Base-by-base conservation (phyloP, 2,329 filamentous ascomycete species). In the Xylariaceae sp. region DNA sequence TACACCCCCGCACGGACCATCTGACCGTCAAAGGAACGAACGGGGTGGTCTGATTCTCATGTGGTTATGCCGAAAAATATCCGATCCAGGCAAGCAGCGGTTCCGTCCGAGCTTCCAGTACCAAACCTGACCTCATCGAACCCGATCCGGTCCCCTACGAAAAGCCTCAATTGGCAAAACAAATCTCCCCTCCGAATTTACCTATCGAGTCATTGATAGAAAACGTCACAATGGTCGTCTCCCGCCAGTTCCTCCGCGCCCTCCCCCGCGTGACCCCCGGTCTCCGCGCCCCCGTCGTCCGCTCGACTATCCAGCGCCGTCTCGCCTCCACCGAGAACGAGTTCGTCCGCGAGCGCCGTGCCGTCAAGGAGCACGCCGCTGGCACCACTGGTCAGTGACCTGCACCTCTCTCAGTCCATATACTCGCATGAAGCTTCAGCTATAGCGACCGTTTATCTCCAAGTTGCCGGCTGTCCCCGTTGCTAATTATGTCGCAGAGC, bases 291-390 rank as follows among this genome's bases (percentile, higher is more conserved):
- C 71, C 75, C 65, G 76, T 80, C 64, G 77, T 80, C 71, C 84
- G 84, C 72, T 77, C 77, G 55, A 75, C 78, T 64, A 68, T 83
- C 69, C 88, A 90, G 81, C 86, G 89, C 76, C 87, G 88, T 70
- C 82, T 90, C 71, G 87, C 86, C 69, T 80, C 89, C 70, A 85
- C 87, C 75, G 89, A 96, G 80, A 97, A 96, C 79, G 86, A 87
- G 72, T 99, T 97, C 84, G 88, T 95, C 82, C 87, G 88, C 72
- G 94, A 99, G 84, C 87, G 94, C 75, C 82, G 86, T 75, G 89
- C 89, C 71, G 89, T 96, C 74, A 92, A 95, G 83, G 86, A 91
- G 70, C 94, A 99, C 77, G 94, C 94, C 72, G 85, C 82, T 68
- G 83, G 83, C 72, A 94, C 90, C 68, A 89, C 88, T 77, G 88